Percentiles rank a stretch among this genome's conserved stretches.
These are phyloP conservation scores for Aspergillus bertholletiae DNA, from an alignment of 495 filamentous ascomycete genomes.

Conservation along the genomic window DNA sequence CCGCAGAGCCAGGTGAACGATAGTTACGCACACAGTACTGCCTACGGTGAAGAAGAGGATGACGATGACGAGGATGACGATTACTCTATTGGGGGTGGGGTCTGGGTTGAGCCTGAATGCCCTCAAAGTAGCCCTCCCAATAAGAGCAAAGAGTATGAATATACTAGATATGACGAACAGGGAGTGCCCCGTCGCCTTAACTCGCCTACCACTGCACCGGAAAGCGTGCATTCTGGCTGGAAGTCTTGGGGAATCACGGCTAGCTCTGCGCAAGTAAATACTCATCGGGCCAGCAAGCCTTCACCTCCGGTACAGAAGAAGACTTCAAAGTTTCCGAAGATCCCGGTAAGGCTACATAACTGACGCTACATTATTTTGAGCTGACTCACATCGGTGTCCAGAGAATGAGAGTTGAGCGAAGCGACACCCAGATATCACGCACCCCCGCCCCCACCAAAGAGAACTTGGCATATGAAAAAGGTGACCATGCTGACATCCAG, in stretches of 20 bases:
- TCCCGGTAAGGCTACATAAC: constrained; percentile 8
- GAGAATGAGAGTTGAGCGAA: constrained; percentile 9
- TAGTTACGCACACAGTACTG: background rate
- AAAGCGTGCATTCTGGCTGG: constrained; percentile 14
- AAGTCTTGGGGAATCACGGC: constrained; percentile 6
- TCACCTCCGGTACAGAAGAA: background rate
- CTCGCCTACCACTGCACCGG: background rate
- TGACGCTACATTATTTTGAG: background rate
- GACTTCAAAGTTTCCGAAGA: constrained; percentile 15
- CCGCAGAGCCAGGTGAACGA: background rate
- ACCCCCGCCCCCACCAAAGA: constrained; percentile 8
- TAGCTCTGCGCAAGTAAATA: background rate
- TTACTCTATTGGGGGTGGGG: constrained; percentile 14
- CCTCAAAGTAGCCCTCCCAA: background rate
- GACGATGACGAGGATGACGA: constrained; percentile 12
- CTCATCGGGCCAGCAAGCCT: background rate
- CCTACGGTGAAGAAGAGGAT: background rate
- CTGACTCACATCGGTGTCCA: background rate
- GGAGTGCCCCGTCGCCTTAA: constrained; percentile 11
- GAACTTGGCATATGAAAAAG: constrained; percentile 11
- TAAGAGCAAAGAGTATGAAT: constrained; percentile 4
- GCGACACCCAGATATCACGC: constrained; percentile 3
- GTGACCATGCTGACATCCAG: constrained; percentile 14
- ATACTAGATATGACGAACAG: constrained; percentile 12
- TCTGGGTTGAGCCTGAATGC: constrained; percentile 14